These are phyloP conservation scores for Dactylellina sp. DNA, from an alignment of 2,329 filamentous ascomycete species.

Conservation along the genomic window DNA sequence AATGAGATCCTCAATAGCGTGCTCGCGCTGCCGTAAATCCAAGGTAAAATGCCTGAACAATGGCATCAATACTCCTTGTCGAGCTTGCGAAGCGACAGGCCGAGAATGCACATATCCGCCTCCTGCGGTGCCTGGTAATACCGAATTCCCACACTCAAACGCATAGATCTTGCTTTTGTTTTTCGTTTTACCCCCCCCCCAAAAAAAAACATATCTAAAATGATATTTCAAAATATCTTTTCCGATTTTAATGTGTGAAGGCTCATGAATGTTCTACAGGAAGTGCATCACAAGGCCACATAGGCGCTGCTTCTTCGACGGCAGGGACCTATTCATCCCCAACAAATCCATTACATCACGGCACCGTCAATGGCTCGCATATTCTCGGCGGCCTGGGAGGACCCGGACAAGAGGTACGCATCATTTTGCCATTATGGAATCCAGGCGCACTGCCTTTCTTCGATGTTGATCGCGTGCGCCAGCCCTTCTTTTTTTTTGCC, in stretches of 20 bases:
- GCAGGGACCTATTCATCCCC: constrained; percentile 45
- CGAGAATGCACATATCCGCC: constrained; percentile 79
- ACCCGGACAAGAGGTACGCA: constrained; percentile 37
- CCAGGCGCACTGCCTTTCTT: neutral
- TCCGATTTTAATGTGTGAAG: no score
- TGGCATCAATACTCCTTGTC: constrained; percentile 77
- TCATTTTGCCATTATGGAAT: neutral
- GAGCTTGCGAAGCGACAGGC: constrained; percentile 77
- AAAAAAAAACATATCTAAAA: no score
- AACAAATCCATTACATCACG: constrained; percentile 40
- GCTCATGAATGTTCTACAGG: constrained; percentile 29
- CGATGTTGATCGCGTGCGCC: constrained; percentile 2
- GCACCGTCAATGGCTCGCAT: constrained; percentile 40
- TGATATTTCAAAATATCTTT: no score
- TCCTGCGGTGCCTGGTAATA: constrained; percentile 63
- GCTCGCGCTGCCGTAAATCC: constrained; percentile 63
- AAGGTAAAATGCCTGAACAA: constrained; percentile 90
- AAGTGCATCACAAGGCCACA: constrained; percentile 40
- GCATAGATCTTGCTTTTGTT: no score
- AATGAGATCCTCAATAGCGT: constrained; percentile 61
- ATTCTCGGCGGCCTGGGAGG: constrained; percentile 26
- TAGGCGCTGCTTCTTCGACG: constrained; percentile 27
- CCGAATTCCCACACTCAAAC: constrained; percentile 12
- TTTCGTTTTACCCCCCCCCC: no score
- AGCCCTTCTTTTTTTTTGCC: neutral